A percentile compares a stretch with the other conserved stretches of the same genome.
phyloP scores from a whole-genome alignment of 139 green algal genomes.

The Volvox africanus region DNA sequence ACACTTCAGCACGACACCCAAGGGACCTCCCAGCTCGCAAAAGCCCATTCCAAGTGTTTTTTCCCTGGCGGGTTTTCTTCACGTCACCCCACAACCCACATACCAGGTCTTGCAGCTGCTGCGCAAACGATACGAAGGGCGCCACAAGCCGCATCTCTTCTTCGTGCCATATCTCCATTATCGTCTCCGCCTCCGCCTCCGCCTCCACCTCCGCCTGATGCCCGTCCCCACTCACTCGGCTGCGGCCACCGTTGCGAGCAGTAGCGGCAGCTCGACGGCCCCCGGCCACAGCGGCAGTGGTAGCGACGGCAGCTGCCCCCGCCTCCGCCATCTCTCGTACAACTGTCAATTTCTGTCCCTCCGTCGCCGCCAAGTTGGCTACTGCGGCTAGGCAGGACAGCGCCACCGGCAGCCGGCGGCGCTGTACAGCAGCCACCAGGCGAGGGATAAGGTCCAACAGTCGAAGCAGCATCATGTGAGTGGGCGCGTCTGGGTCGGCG shows the following conservation, averaged over 20 bases:
- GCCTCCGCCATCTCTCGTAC: neutral
- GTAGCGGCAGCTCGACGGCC: too few species aligned
- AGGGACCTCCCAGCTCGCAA: too few species aligned
- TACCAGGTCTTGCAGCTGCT: neutral
- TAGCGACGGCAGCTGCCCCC: neutral
- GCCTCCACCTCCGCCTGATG: neutral
- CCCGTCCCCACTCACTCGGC: neutral
- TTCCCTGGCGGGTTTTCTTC: too few species aligned
- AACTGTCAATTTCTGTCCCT: neutral
- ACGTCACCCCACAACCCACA: neutral
- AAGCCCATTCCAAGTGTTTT: too few species aligned
- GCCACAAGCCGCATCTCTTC: neutral
- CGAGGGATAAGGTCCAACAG: slow-evolving; percentile 18
- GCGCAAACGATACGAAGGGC: slow-evolving; percentile 28
- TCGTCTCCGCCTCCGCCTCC: neutral
- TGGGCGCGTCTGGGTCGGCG: neutral
- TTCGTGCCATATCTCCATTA: neutral
- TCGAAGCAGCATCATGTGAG: neutral
- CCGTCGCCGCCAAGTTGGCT: neutral
- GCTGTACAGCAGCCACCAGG: slow-evolving; percentile 9
- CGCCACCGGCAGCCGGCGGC: slow-evolving; percentile 6
- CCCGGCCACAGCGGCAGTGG: neutral
- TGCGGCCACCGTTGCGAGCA: neutral
- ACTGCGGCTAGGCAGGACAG: neutral
- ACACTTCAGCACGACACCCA: too few species aligned